Evolutionary conservation across 2,329 filamentous ascomycete species (phyloP).

Genomic region (Zymoseptoria tritici): DNA sequence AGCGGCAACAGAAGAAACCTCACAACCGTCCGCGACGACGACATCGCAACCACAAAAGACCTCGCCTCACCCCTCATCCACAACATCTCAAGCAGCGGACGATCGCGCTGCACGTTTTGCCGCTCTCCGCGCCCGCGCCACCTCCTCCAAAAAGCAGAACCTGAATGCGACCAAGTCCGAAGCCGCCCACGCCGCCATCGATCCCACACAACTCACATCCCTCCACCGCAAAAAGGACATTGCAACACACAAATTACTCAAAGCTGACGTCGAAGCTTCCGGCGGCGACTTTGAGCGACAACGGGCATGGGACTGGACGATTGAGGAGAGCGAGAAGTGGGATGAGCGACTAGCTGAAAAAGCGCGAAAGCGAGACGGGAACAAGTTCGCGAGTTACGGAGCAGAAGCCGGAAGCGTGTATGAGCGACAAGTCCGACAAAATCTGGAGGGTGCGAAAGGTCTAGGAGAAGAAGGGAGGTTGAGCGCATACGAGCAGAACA

Average conservation of each 20-base stretch:
- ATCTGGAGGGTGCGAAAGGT: slow-evolving; percentile 47
- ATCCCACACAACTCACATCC: slow-evolving; percentile 67
- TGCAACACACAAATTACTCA: slow-evolving; percentile 85
- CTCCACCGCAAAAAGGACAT: slow-evolving; percentile 81
- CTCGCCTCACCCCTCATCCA: slow-evolving; percentile 20
- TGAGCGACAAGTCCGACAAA: slow-evolving; percentile 76
- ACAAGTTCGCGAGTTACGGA: slow-evolving; percentile 82
- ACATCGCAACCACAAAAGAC: not conserved
- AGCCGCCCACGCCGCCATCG: slow-evolving; percentile 68
- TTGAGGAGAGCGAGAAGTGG: slow-evolving; percentile 91
- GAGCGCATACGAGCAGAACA: slow-evolving; percentile 79
- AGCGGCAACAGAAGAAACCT: slow-evolving; percentile 8
- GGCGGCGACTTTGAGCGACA: slow-evolving; percentile 96
- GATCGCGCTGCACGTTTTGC: slow-evolving; percentile 76
- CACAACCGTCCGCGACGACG: not conserved
- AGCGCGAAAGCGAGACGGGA: slow-evolving; percentile 69
- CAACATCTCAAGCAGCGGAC: slow-evolving; percentile 36
- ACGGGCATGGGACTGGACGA: slow-evolving; percentile 96
- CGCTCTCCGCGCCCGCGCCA: slow-evolving; percentile 66
- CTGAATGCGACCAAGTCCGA: slow-evolving; percentile 78
- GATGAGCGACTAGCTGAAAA: slow-evolving; percentile 86
- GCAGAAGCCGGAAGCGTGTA: slow-evolving; percentile 88
- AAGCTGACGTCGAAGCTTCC: slow-evolving; percentile 76
- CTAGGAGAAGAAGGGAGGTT: slow-evolving; percentile 35
- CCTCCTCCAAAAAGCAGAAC: slow-evolving; percentile 57